Evolutionary conservation across 768 basidiomycete species (phyloP), one percentile per base, ranked within the genome.

Genomic region (Galerina marginata): DNA sequence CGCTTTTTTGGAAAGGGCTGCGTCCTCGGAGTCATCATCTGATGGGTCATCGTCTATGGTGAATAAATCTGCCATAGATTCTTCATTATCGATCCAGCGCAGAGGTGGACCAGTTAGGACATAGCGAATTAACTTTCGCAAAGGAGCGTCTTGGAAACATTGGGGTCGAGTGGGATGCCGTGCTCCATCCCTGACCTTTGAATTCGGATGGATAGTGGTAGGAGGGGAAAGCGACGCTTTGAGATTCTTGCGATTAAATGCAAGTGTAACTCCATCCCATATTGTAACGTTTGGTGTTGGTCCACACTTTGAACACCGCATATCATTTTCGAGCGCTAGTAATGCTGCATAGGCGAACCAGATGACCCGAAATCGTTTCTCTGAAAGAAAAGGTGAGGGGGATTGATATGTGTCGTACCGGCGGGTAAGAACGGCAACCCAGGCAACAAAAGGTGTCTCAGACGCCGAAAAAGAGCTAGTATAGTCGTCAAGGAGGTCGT

Each of bases 401-500:
- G 25, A 23, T 2, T 26, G n/a, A 29, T 23, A 29, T 49, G 20
- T 20, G 20, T 63, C 25, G 26, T 75, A 76, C n/a, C 66, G 43
- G 2, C 69, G 63, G 2, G 65, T 54, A 5, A 71, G 54, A 9
- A 66, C 64, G 9, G 61, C 57, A 2, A 69, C 66, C 69, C 69
- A 75, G 6, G 75, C 69, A 15, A 61, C 52, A 53, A 79, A 77
- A 3, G 74, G 77, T 0, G 69, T 77, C 62, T 79, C 74, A 0
- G 75, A 77, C 5, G 69, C 56, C 1, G 72, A 74, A 45, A 62
- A 77, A 0, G 62, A 56, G 9, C 61, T 70, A 0, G 74, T 75
- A 46, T 75, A 79, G 38, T 73, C 72, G 40, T 79, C 69, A 0
- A 79, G 60, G 4, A 77, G 58, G 4, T 75, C 68, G 43, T 77